A percentile compares a stretch with the other conserved stretches of the same genome.
Conservation (phyloP, 768 basidiomycete species). For the Panellus pusillus region DNA sequence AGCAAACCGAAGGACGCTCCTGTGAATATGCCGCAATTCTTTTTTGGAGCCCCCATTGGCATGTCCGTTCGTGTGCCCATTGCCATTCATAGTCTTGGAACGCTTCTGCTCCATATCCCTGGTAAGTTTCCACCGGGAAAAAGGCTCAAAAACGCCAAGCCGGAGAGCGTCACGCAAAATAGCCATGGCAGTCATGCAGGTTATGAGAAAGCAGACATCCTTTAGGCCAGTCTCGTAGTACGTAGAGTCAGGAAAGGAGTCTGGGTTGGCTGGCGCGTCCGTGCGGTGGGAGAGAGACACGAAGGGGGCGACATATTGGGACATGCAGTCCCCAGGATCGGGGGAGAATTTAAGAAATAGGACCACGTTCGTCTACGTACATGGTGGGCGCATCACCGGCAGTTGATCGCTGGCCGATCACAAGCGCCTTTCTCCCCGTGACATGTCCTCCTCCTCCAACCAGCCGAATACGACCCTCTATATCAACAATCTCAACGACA, state of each 20-base stretch:
- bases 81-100: slow-evolving; percentile 30
- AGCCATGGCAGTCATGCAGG: slow-evolving; percentile 88
- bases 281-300: slow-evolving; percentile 73
- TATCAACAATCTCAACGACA: slow-evolving; percentile 90
- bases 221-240: slow-evolving; percentile 74
- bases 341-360: slow-evolving; percentile 22
- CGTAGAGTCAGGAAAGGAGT: slow-evolving; percentile 69
- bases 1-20: slow-evolving; percentile 82
- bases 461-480: slow-evolving; percentile 90
- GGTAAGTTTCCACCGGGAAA: slow-evolving; percentile 75
- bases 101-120: slow-evolving; percentile 44
- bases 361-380: slow-evolving; percentile 18
- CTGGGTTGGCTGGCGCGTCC: slow-evolving; percentile 51
- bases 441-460: slow-evolving; percentile 38
- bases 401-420: too few species aligned
- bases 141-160: slow-evolving; percentile 72
- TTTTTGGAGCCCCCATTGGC: slow-evolving; percentile 29
- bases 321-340: slow-evolving; percentile 48
- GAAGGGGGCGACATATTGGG: slow-evolving; percentile 63
- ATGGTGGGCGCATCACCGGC: slow-evolving; percentile 11
- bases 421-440: slow-evolving; percentile 2
- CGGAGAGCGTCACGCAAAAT: slow-evolving; percentile 78
- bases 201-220: slow-evolving; percentile 78
- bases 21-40: slow-evolving; percentile 62
- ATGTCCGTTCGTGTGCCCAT: slow-evolving; percentile 33